Conservation (phyloP, 2,329 filamentous ascomycete genomes). For the Westerdykella aurantiaca region DNA sequence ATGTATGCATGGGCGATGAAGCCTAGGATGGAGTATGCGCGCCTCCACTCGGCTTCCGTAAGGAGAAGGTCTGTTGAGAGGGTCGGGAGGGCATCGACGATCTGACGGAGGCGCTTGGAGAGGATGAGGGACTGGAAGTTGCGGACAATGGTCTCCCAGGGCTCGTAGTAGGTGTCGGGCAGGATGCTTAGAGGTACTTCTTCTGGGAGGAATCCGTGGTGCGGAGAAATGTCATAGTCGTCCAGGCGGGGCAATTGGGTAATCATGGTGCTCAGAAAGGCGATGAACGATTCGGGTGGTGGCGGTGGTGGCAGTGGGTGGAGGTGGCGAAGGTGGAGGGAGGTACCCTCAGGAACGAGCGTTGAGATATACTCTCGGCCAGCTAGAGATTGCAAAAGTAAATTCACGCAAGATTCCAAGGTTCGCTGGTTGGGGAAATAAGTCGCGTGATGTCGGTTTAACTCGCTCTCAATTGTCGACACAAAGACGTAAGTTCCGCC, state of each 20-base stretch:
- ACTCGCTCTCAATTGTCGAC: too few relatives aligned
- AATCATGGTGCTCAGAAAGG: conserved; percentile 31
- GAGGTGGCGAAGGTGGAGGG: too few relatives aligned
- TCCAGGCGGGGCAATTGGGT: conserved; percentile 47
- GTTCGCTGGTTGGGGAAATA: too few relatives aligned
- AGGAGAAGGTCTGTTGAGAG: conserved; percentile 77
- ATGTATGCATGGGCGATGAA: conserved; percentile 83
- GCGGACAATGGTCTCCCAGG: conserved; percentile 81
- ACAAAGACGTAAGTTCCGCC: too few relatives aligned
- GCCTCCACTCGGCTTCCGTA: conserved; percentile 83
- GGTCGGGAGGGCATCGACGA: conserved; percentile 75
- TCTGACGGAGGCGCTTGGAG: conserved; percentile 72
- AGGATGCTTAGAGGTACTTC: conserved; percentile 73
- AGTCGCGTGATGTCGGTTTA: too few relatives aligned
- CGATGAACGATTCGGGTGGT: neutral
- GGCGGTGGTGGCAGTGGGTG: neutral
- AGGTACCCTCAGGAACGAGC: too few relatives aligned
- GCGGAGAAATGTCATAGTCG: conserved; percentile 74
- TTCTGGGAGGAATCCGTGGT: conserved; percentile 82
- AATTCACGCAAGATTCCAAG: too few relatives aligned
- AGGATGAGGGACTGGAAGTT: conserved; percentile 85
- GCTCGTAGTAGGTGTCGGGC: conserved; percentile 85
- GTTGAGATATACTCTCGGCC: too few relatives aligned
- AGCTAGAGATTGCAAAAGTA: too few relatives aligned
- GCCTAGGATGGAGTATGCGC: conserved; percentile 71